Conservation (phyloP, 2,329 filamentous ascomycete species). For the Stagonosporopsis rhizophila region DNA sequence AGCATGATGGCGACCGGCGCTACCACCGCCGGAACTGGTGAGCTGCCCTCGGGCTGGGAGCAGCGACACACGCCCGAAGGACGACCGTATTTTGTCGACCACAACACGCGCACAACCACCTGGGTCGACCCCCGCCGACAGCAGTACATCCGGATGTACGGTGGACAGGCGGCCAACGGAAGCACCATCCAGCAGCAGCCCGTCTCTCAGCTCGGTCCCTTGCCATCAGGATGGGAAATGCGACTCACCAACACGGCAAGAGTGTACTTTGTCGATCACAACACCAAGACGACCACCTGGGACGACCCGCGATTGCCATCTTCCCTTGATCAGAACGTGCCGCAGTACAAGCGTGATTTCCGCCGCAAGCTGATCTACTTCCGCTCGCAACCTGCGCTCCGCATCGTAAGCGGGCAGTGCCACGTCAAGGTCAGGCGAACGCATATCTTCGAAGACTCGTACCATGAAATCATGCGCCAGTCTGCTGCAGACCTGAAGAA, state of each 20-base stretch:
- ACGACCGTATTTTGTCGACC: conserved; percentile 95
- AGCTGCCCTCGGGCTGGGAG: conserved; percentile 95
- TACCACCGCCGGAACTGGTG: conserved; percentile 91
- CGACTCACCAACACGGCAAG: conserved; percentile 96
- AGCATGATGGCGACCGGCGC: conserved; percentile 95
- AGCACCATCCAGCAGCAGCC: conserved; percentile 96
- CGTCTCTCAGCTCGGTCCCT: conserved; percentile 91
- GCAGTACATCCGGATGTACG: conserved; percentile 99
- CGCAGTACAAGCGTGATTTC: conserved; percentile 99
- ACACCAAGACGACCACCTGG: conserved; percentile 99
- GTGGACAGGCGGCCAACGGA: conserved; percentile 75
- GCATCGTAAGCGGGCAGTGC: conserved; percentile 94
- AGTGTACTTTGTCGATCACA: conserved; percentile 99
- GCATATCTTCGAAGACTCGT: conserved; percentile 98
- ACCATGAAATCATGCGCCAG: conserved; percentile 97
- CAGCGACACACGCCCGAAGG: conserved; percentile 95
- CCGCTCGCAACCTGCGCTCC: conserved; percentile 93
- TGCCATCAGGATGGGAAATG: conserved; percentile 99
- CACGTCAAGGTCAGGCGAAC: conserved; percentile 97
- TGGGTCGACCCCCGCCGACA: conserved; percentile 98
- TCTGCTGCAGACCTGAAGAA: conserved; percentile 97
- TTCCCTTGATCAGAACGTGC: conserved; percentile 96
- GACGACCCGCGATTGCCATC: conserved; percentile 95
- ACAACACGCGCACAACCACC: conserved; percentile 96
- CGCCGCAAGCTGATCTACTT: conserved; percentile 98